Conservation (phyloP, 2,329 filamentous ascomycete genomes). For the Trichoderma afroharzianum region DNA sequence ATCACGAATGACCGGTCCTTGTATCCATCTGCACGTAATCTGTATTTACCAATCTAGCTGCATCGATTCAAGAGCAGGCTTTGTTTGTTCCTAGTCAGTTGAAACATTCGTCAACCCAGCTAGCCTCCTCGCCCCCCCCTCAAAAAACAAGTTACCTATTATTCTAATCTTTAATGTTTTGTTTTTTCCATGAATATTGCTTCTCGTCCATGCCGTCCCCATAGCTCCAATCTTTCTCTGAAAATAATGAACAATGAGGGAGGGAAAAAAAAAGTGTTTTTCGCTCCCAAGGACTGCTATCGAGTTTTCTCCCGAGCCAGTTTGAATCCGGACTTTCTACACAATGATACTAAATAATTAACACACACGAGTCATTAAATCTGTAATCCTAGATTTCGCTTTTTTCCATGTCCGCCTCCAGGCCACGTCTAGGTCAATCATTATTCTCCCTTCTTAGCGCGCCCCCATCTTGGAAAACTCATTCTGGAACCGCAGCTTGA, state of each 20-base stretch:
- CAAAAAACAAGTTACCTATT: neutral
- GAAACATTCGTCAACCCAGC: neutral
- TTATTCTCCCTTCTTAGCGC: constrained; percentile 24
- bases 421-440: neutral
- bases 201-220: neutral
- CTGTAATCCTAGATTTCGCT: constrained; percentile 19
- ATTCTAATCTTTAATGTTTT: constrained; percentile 6
- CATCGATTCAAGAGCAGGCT: neutral
- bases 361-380: constrained; percentile 14
- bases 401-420: neutral
- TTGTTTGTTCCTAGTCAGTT: neutral
- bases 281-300: constrained; percentile 1
- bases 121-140: neutral
- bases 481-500: constrained; percentile 75
- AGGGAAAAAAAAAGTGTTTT: neutral
- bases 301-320: constrained; percentile 5
- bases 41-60: neutral
- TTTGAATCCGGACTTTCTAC: constrained; percentile 11
- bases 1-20: neutral
- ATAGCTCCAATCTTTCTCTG: neutral
- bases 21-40: neutral
- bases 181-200: constrained; percentile 4
- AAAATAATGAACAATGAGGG: neutral
- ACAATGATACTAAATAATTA: constrained; percentile 11
- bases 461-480: constrained; percentile 60